Base-by-base conservation (phyloP, 2,329 filamentous ascomycete species). In the Alternaria arbusti region DNA sequence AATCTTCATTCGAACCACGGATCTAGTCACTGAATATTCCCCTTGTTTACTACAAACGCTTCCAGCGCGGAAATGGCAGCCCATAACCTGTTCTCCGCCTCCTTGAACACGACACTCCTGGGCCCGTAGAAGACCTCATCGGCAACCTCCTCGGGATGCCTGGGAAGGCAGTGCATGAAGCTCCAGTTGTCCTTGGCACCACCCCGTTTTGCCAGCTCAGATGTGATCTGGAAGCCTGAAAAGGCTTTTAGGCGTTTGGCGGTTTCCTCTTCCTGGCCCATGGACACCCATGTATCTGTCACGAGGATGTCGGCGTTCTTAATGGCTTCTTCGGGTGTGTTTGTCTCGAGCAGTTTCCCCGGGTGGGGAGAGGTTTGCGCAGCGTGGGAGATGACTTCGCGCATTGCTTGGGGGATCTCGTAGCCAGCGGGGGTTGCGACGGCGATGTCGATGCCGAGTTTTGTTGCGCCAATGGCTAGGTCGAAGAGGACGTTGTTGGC, bases 401-500 rank as follows among this genome's bases (percentile, higher is more conserved):
- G 87, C 89, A 98, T 97, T 49, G 82, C 73, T 3, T 86, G 78
- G 1, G 94, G 93, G 66, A 98, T 97, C 54, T 89, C 88, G 78
- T 97, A 98, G 51, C 92, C 93, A 64, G 86, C 83, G 20, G 96
- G 96, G 0, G 95, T 94, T 12, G 96, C 96, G 40, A 98, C 93
- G 2, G 92, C 84, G 66, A 99, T 87, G 72, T 97, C 87, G 25
- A 97, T 89, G 49, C 96, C 96, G 72, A 95, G 87, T 83, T 97
- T 98, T 72, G 91, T 84, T 61, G 92, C 94, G 44, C 88, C 94
- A 70, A 96, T 95, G 52, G 94, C 94, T 57, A 98, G 86, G 77
- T 99, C 95, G 76, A 94, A 97, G 23, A 98, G 88, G 26, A 99
- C 95, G 73, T 99, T 99, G 84, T 98, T 99, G 11, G 94, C 93